Evolutionary conservation across 2,329 filamentous ascomycete genomes (phyloP), one percentile per base, ranked within the genome.

Genomic region (Monilinia polystroma): DNA sequence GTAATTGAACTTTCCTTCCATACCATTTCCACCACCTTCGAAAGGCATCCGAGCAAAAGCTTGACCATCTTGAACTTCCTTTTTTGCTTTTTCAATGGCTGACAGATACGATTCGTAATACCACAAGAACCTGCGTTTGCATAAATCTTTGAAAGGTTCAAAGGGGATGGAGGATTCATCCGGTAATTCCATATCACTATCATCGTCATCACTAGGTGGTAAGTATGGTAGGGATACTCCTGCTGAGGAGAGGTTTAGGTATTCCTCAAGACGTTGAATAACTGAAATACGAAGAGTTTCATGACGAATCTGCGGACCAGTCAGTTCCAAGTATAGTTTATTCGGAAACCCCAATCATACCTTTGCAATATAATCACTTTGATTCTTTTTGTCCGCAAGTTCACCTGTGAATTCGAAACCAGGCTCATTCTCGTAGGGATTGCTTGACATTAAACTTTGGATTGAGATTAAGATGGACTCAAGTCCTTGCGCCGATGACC

Each of bases 401-500:
- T 85, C 83, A 56, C 89, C 89, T 16, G 88, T 85, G 68, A 90
- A 85, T 76, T 98, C 94, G 73, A 92, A 97, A 7, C 95, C 95
- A 1, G 95, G 95, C 77, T 99, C 95, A 73, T 98, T 97, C 76
- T 95, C 92, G 78, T 97, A 98, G 0, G 94, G 95, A 73, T 97
- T 97, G 38, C 87, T 80, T 0, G 93, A 97, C 90, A 99, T 93
- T 55, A 99, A 82, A 77, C 93, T 97, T 78, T 99, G 95, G 67
- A 99, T 97, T 6, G 94, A 98, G 64, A 98, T 86, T 58, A 99
- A 79, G 59, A 98, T 92, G 0, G 94, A 98, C 77, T 98, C 95
- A 1, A 99, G 82, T 8, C 95, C 94, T 77, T 98, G 95, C 0
- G 94, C 95, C 20, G 93, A 93, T 20, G 93, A 97, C 95, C 95